phyloP scores from a whole-genome alignment of 108 stramenopile genomes.

The Fragilariopsis cylindrus region DNA sequence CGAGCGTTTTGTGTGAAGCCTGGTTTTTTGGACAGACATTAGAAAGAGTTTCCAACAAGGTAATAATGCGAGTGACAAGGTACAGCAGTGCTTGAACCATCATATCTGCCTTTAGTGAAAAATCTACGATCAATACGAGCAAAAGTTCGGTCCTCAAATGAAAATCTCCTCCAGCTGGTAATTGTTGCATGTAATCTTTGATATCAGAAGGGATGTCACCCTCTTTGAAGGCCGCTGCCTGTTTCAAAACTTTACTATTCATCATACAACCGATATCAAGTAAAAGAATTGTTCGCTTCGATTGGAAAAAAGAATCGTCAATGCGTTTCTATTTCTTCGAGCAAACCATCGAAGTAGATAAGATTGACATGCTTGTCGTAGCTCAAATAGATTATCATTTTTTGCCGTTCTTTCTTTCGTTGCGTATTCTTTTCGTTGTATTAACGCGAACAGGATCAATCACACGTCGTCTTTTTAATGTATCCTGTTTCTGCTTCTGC shows the following conservation, averaged over 20 bases:
- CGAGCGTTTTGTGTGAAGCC: neutral
- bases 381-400: slow-evolving; percentile 1
- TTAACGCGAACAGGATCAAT: neutral
- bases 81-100: slow-evolving; percentile 2
- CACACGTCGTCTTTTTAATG: neutral
- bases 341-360: slow-evolving; percentile 49
- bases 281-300: neutral
- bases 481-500: neutral
- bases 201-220: neutral
- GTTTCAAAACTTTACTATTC: neutral
- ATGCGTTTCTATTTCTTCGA: slow-evolving; percentile 27
- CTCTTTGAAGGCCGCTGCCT: neutral
- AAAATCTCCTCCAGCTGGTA: neutral
- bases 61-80: slow-evolving; percentile 19
- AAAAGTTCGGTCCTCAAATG: slow-evolving; percentile 27
- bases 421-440: neutral
- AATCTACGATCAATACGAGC: slow-evolving; percentile 38
- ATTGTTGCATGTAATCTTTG: neutral
- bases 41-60: slow-evolving; percentile 26
- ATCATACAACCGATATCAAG: slow-evolving; percentile 21
- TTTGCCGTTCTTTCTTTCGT: neutral
- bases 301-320: slow-evolving; percentile 22
- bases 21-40: neutral
- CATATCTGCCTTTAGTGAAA: neutral
- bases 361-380: slow-evolving; percentile 26